These are phyloP conservation scores for Begonia masoniana DNA, from an alignment of 306 rosid genomes.

Conservation along the genomic window DNA sequence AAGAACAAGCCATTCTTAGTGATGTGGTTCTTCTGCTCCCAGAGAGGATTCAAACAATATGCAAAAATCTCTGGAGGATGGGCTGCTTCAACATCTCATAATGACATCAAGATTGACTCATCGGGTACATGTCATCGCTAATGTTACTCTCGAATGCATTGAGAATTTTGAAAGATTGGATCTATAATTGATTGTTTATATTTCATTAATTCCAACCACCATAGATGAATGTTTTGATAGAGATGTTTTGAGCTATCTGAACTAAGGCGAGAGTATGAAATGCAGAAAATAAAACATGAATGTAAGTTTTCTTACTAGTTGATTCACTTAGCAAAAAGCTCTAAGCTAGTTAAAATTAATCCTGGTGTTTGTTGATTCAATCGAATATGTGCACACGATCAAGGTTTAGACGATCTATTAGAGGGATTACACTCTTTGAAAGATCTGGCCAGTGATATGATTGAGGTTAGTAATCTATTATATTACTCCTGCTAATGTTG, in stretches of 20 bases:
- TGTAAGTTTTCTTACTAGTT: too few species aligned
- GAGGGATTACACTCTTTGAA: constrained; percentile 71
- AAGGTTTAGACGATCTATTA: constrained; percentile 79
- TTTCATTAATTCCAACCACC: constrained; percentile 1
- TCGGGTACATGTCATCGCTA: constrained; percentile 22
- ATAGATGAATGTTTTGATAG: constrained; percentile 13
- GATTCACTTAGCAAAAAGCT: constrained; percentile 38
- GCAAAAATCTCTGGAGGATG: constrained; percentile 38
- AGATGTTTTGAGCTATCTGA: constrained; percentile 44
- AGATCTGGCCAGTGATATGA: constrained; percentile 67
- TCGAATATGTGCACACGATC: constrained; percentile 34
- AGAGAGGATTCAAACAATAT: constrained; percentile 68
- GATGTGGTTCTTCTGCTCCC: constrained; percentile 53
- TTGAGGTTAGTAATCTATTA: constrained; percentile 41
- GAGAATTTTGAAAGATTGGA: background rate
- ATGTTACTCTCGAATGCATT: background rate
- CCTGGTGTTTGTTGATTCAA: too few species aligned
- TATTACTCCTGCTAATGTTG: too few species aligned
- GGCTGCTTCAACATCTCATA: constrained; percentile 26
- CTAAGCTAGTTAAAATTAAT: too few species aligned
- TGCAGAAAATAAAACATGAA: constrained; percentile 30
- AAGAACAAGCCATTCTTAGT: constrained; percentile 42
- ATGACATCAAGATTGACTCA: constrained; percentile 48
- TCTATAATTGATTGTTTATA: background rate
- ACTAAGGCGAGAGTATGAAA: constrained; percentile 64